Evolutionary conservation across 1,139 yeast species (phyloP).

Genomic region (Magnusiomyces tetraspermus): DNA sequence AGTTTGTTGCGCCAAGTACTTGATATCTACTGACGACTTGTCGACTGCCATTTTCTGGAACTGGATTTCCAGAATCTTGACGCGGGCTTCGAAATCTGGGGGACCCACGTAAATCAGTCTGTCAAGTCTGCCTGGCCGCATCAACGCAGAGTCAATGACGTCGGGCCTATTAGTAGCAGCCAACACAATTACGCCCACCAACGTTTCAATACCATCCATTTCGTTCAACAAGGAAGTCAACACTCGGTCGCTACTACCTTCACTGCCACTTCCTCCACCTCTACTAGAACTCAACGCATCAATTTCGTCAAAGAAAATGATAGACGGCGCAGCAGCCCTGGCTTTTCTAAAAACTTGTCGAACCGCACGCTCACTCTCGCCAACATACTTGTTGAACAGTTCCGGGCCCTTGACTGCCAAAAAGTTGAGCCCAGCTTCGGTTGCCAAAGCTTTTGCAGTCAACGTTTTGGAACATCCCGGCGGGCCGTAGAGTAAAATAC

Average conservation of each 20-base stretch:
- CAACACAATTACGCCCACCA: slow-evolving; percentile 83
- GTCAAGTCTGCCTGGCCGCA: slow-evolving; percentile 91
- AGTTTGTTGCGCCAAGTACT: slow-evolving; percentile 52
- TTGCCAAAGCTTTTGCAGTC: slow-evolving; percentile 90
- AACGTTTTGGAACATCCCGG: slow-evolving; percentile 95
- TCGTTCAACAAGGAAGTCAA: slow-evolving; percentile 83
- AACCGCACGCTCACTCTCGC: slow-evolving; percentile 84
- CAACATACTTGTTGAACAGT: slow-evolving; percentile 85
- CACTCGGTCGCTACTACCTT: slow-evolving; percentile 82
- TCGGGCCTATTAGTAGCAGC: slow-evolving; percentile 96
- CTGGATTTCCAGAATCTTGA: slow-evolving; percentile 63
- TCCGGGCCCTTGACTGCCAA: slow-evolving; percentile 95
- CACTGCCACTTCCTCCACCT: slow-evolving; percentile 58
- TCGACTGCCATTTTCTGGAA: slow-evolving; percentile 45
- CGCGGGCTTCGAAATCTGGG: slow-evolving; percentile 71
- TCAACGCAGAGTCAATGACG: slow-evolving; percentile 78
- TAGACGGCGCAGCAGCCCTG: slow-evolving; percentile 85
- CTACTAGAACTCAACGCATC: slow-evolving; percentile 83
- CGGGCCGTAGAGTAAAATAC: slow-evolving; percentile 84
- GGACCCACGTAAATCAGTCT: slow-evolving; percentile 88
- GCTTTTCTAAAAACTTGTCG: slow-evolving; percentile 88
- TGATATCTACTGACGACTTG: slow-evolving; percentile 35
- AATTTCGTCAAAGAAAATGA: slow-evolving; percentile 88
- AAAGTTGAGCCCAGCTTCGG: slow-evolving; percentile 88
- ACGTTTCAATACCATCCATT: slow-evolving; percentile 91